Evolutionary conservation across 225 moss, liverwort and hornwort genomes (phyloP), one percentile per base, ranked within the genome.

Genomic region (Bryum argenteum): DNA sequence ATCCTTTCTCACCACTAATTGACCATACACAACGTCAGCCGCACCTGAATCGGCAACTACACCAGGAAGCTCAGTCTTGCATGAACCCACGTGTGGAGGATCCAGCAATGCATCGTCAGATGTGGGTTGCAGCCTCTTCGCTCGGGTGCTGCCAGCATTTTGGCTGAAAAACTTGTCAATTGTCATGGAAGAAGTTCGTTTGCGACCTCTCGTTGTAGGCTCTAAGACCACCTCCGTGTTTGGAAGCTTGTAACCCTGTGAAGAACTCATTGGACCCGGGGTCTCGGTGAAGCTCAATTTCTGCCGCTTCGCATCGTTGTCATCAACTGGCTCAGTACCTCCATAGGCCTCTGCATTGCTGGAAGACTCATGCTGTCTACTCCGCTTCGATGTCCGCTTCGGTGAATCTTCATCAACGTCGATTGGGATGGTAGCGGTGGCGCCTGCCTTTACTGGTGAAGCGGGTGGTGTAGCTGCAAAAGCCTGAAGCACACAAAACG

Each of bases 101-200:
- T 33, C 33, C 33, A 33, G 33, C 33, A 33, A 33, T 33, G 33
- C 69, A 60, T 43, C 69, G 22, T 82, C 77, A 58, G 71, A 63
- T 14, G 54, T 38, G n/a, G 78, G 37, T 14, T 81, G 75, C 64
- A 71, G 22, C 63, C 71, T 78, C 39, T 69, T 83, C 4, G 70
- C 54, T 81, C 70, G 52, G 10, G 55, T n/a, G 38, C 22, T 77
- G 61, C 68, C 75, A 44, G 80, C 79, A 26, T 77, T 60, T 70
- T 87, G 83, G 59, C 81, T 81, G 54, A 87, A 83, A 60, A 80
- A 70, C 61, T 78, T 83, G 66, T 87, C 83, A 16, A 87, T 75
- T 42, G 80, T 87, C 78, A 75, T 72, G 28, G 83, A 44, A 33
- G 33, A 33, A 28, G 75, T 51, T 26, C 78, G 77, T 75, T 73